Conservation (phyloP, 1,139 yeast genomes). For the Kluyveromyces sp. region DNA sequence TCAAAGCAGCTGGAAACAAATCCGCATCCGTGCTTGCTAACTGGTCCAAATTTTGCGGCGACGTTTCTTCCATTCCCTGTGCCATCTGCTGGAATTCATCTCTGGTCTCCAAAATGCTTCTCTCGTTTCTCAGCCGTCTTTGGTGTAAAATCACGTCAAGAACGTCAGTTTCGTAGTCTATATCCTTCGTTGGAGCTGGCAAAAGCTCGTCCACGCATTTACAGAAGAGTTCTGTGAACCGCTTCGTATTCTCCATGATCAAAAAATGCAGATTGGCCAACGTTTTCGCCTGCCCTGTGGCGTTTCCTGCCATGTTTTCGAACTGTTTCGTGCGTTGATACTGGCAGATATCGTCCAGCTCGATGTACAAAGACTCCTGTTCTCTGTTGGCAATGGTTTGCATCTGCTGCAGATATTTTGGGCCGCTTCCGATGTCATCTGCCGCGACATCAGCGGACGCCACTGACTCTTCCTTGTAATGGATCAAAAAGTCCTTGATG, state of each 20-base stretch:
- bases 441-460: slow-evolving; percentile 26
- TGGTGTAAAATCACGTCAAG: slow-evolving; percentile 89
- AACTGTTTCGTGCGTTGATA: slow-evolving; percentile 7
- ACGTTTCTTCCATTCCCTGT: slow-evolving; percentile 3
- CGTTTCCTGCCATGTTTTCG: slow-evolving; percentile 1
- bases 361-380: slow-evolving; percentile 57
- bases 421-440: slow-evolving; percentile 39
- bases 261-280: slow-evolving; percentile 25
- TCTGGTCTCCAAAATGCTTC: slow-evolving; percentile 37
- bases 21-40: slow-evolving; percentile 34
- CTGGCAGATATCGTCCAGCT: slow-evolving; percentile 64
- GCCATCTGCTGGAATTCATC: slow-evolving; percentile 49
- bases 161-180: slow-evolving; percentile 80
- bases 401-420: slow-evolving; percentile 70
- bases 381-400: slow-evolving; percentile 85
- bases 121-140: slow-evolving; percentile 72
- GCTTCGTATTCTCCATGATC: slow-evolving; percentile 66
- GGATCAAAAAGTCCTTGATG: slow-evolving; percentile 52
- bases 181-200: slow-evolving; percentile 74
- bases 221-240: slow-evolving; percentile 72
- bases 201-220: slow-evolving; percentile 68
- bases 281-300: slow-evolving; percentile 25
- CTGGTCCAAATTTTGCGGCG: slow-evolving; percentile 18
- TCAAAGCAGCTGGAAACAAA: slow-evolving; percentile 76
- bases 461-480: slow-evolving; percentile 43